Evolutionary conservation across 2,329 filamentous ascomycete species (phyloP), one percentile per base, ranked within the genome.

Genomic region (Fusarium sp.): DNA sequence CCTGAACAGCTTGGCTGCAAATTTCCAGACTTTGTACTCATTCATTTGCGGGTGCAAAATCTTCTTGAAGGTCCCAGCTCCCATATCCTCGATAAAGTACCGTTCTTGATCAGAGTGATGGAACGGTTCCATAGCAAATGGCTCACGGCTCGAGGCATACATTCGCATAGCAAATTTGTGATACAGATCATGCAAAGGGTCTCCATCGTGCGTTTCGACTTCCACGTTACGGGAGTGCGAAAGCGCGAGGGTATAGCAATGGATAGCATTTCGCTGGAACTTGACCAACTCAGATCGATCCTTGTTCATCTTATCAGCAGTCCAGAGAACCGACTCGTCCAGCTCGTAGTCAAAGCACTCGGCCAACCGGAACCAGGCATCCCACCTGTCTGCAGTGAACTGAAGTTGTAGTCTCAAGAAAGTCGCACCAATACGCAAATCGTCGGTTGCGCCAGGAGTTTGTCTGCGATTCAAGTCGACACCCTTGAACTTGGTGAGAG

Each of bases 291-390:
- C 94, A 8, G 85, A 83, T 61, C 92, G 90, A 76, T 92, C 92
- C 79, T 93, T 95, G 82, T 97, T 97, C 82, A 97, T 91, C 81
- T 97, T 97, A 74, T 97, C 94, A 2, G 94, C 93, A 25, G 92
- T 93, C 94, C 94, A 97, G 10, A 95, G 89, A 10, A 97, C 93
- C 11, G 91, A 90, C 80, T 97, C 94, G 70, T 97, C 94, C 19
- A 97, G 84, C 76, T 97, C 94, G 56, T 93, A 92, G 80, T 97
- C 94, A 77, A 94, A 95, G 54, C 93, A 94, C 80, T 97, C 94
- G 1, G 92, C 94, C 29, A 97, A 87, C 18, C 94, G 89, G 80
- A 95, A 96, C 94, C 94, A 97, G 1, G 93, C 92, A 79, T 97
- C 93, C 94, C 94, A 97, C 62, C 91, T 90, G 44, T 94, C 91